phyloP scores from a whole-genome alignment of 306 rosid genomes.

The Cicer yamashitae region DNA sequence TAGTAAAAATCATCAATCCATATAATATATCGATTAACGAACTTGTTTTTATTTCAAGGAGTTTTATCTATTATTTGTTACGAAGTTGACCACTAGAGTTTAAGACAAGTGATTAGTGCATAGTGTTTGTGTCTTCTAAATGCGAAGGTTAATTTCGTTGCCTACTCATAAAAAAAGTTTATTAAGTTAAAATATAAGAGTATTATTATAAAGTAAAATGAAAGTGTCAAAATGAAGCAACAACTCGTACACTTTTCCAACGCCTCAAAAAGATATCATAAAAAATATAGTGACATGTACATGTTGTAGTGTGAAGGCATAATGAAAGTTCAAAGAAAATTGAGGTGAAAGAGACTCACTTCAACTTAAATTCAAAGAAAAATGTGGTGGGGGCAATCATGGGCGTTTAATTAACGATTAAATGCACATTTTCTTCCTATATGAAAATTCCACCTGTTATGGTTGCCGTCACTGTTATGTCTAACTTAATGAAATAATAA shows the following conservation, averaged over 20 bases:
- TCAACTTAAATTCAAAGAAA: slow-evolving; percentile 53
- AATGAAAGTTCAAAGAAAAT: slow-evolving; percentile 33
- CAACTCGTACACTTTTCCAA: slow-evolving; percentile 45
- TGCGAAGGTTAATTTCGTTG: too few relatives aligned
- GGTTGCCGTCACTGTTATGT: slow-evolving; percentile 34
- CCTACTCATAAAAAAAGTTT: too few relatives aligned
- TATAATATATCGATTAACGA: too few relatives aligned
- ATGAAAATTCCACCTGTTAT: slow-evolving; percentile 43
- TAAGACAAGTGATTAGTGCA: too few relatives aligned
- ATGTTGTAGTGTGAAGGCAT: slow-evolving; percentile 31
- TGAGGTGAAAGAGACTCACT: slow-evolving; percentile 43
- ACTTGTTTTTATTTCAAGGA: too few relatives aligned
- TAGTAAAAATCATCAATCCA: too few relatives aligned
- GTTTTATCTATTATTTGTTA: too few relatives aligned
- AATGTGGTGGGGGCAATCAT: slow-evolving; percentile 47
- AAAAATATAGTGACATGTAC: slow-evolving; percentile 41
- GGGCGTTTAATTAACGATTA: slow-evolving; percentile 50
- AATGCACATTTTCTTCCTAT: slow-evolving; percentile 40
- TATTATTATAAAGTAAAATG: neutral
- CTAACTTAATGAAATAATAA: slow-evolving; percentile 17
- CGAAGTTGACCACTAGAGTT: too few relatives aligned
- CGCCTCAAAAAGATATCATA: slow-evolving; percentile 27
- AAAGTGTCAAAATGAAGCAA: slow-evolving; percentile 42
- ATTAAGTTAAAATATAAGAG: neutral
- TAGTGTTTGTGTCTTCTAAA: too few relatives aligned